Conservation (phyloP, 768 basidiomycete genomes). For the Dendrothele bispora region DNA sequence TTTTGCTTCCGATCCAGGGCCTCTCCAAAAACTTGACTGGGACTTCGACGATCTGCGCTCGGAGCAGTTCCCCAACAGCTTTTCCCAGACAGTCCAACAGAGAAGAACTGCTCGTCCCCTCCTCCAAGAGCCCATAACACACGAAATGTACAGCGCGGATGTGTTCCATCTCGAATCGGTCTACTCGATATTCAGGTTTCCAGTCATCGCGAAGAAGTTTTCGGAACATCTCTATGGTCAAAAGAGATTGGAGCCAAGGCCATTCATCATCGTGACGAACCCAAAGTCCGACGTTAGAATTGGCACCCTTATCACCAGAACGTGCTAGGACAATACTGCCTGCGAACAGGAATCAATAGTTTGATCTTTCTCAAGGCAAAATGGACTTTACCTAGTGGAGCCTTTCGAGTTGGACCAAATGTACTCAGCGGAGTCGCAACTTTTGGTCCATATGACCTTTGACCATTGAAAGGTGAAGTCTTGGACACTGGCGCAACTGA, state of each 20-base stretch:
- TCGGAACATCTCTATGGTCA: conserved; percentile 2
- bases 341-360: neutral
- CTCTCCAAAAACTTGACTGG: neutral
- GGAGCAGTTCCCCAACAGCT: conserved; percentile 3
- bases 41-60: conserved; percentile 2
- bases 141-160: conserved; percentile 7
- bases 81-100: conserved; percentile 3
- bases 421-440: neutral
- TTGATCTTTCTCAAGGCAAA: neutral
- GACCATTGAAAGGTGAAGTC: conserved; percentile 6
- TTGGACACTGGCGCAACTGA: neutral
- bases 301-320: conserved; percentile 4
- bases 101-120: conserved; percentile 2
- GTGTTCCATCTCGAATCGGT: conserved; percentile 5
- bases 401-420: conserved; percentile 2
- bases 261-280: neutral
- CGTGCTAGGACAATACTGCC: conserved; percentile 2
- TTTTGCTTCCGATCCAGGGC: too few relatives aligned
- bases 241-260: conserved; percentile 4
- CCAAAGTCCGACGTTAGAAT: conserved; percentile 7
- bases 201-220: neutral
- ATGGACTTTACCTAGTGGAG: conserved; percentile 1
- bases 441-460: conserved; percentile 1
- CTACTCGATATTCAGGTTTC: conserved; percentile 1
- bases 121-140: conserved; percentile 2